Percentiles rank a stretch among this genome's conserved stretches.
phyloP scores from a whole-genome alignment of 345 rosid species.

The Brassica napus region DNA sequence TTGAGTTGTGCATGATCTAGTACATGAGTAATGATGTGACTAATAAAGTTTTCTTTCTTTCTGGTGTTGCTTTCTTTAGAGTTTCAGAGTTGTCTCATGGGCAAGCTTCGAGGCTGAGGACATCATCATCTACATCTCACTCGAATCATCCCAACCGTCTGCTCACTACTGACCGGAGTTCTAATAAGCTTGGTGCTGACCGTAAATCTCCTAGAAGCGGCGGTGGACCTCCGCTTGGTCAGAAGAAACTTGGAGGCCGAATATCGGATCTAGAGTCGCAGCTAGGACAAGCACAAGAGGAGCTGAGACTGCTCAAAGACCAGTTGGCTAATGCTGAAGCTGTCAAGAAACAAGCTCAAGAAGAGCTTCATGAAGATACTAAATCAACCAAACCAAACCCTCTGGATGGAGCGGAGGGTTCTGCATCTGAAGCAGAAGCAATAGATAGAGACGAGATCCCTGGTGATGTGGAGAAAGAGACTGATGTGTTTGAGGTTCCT shows the following conservation, averaged over 20 bases:
- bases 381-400: slow-evolving; percentile 51
- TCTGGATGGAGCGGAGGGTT: slow-evolving; percentile 15
- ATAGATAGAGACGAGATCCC: slow-evolving; percentile 45
- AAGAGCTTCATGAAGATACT: slow-evolving; percentile 50
- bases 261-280: slow-evolving; percentile 87
- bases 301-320: slow-evolving; percentile 71
- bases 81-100: slow-evolving; percentile 72
- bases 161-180: slow-evolving; percentile 60
- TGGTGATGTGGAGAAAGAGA: slow-evolving; percentile 53
- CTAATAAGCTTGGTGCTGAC: slow-evolving; percentile 62
- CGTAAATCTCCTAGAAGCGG: slow-evolving; percentile 80
- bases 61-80: slow-evolving; percentile 16
- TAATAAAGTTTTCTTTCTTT: slow-evolving; percentile 4
- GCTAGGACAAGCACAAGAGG: slow-evolving; percentile 87
- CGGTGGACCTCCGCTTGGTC: slow-evolving; percentile 27
- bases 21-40: slow-evolving; percentile 5
- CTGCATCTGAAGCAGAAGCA: slow-evolving; percentile 30
- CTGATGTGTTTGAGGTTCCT: slow-evolving; percentile 75
- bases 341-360: slow-evolving; percentile 75
- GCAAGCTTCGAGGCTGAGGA: slow-evolving; percentile 69
- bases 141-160: slow-evolving; percentile 55
- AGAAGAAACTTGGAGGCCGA: slow-evolving; percentile 83
- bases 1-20: neutral
- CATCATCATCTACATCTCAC: slow-evolving; percentile 62
- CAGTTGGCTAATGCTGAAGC: slow-evolving; percentile 85